phyloP scores from a whole-genome alignment of 2,329 filamentous ascomycete species.

The Bipolaris oryzae region DNA sequence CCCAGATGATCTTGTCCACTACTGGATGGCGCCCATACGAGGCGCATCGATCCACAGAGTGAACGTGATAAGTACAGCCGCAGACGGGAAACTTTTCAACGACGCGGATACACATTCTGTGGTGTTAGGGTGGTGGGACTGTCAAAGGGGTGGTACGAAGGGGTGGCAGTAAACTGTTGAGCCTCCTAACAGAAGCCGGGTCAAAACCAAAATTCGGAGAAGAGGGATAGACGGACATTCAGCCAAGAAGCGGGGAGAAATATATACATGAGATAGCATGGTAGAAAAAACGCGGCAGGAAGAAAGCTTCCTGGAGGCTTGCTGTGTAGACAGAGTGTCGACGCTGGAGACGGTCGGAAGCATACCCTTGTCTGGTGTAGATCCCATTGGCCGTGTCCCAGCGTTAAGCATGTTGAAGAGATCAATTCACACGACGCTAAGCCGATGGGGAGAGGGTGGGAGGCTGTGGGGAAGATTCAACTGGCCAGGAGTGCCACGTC shows the following conservation, averaged over 20 bases:
- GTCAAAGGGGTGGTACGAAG: background rate
- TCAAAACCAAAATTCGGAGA: background rate
- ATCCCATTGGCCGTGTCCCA: background rate
- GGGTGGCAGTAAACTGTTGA: background rate
- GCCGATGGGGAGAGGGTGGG: background rate
- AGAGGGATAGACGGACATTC: background rate
- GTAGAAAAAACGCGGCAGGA: background rate
- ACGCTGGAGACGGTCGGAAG: constrained; percentile 1
- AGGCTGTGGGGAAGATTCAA: background rate
- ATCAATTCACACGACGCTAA: background rate
- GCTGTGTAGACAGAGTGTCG: constrained; percentile 2
- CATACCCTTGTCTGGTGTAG: constrained; percentile 1
- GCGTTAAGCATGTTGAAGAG: background rate
- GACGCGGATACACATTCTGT: constrained; percentile 44
- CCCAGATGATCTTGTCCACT: constrained; percentile 39
- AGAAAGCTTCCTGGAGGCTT: background rate
- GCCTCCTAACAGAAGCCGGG: background rate
- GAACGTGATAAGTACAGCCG: constrained; percentile 45
- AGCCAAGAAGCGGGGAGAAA: background rate
- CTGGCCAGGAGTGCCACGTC: constrained; percentile 10
- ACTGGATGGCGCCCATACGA: constrained; percentile 41
- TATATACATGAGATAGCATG: background rate
- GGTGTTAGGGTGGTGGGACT: background rate
- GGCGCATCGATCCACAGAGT: constrained; percentile 45
- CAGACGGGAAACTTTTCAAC: constrained; percentile 48